phyloP scores from a whole-genome alignment of 1,284 basidiomycete species.

The Sphagnurus paluster region DNA sequence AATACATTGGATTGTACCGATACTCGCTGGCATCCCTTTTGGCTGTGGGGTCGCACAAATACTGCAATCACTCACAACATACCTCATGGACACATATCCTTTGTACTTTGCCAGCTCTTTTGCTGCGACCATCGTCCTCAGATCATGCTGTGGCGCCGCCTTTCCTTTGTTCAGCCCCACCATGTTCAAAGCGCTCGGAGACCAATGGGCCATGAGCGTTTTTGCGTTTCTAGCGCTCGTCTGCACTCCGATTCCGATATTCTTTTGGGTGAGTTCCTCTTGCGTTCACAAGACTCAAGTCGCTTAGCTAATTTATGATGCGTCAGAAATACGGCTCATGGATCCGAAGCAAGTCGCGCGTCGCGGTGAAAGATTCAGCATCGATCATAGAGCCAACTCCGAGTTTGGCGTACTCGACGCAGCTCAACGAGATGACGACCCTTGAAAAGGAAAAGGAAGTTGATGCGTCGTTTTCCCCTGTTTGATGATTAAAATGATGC shows the following conservation, averaged over 20 bases:
- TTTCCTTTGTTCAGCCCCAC: slow-evolving; percentile 63
- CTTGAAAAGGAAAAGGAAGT: slow-evolving; percentile 7
- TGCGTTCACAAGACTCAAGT: not conserved
- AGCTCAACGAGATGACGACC: slow-evolving; percentile 11
- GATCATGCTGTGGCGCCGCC: slow-evolving; percentile 61
- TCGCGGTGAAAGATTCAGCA: slow-evolving; percentile 27
- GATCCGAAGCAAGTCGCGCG: slow-evolving; percentile 56
- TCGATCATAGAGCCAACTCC: slow-evolving; percentile 19
- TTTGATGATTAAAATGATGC: not conserved
- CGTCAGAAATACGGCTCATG: slow-evolving; percentile 55
- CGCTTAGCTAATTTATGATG: not conserved
- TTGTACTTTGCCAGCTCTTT: slow-evolving; percentile 68
- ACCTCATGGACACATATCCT: slow-evolving; percentile 66
- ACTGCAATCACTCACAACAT: slow-evolving; percentile 58
- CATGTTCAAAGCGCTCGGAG: slow-evolving; percentile 60
- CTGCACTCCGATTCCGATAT: slow-evolving; percentile 55
- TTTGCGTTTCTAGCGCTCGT: slow-evolving; percentile 57
- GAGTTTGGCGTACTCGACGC: slow-evolving; percentile 19
- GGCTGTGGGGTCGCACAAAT: slow-evolving; percentile 63
- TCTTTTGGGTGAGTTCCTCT: slow-evolving; percentile 44
- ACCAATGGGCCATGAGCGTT: slow-evolving; percentile 66
- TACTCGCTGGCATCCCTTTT: slow-evolving; percentile 64
- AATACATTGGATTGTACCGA: slow-evolving; percentile 62
- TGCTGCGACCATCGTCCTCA: slow-evolving; percentile 68
- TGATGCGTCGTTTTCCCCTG: not conserved